Percentiles rank a stretch among this genome's conserved stretches.
Evolutionary conservation across 2,329 filamentous ascomycete genomes (phyloP).

Genomic region (Cucurbitaria berberidis): DNA sequence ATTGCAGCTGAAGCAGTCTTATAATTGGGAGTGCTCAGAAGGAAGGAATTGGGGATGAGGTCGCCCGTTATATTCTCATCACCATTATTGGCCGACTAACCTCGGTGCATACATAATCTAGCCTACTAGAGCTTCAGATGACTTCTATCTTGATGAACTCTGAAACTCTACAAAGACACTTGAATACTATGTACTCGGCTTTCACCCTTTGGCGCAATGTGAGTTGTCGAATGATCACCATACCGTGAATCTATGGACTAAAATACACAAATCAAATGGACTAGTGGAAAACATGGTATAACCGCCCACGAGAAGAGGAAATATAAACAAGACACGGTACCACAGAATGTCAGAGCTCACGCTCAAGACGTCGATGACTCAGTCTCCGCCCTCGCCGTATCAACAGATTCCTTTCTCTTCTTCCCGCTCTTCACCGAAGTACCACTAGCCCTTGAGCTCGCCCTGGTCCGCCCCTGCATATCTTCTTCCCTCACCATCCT

Average conservation of each 20-base stretch:
- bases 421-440: constrained; percentile 29
- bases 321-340: neutral
- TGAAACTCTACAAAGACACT: too few species aligned
- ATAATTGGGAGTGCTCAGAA: too few species aligned
- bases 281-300: neutral
- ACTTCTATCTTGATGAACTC: too few species aligned
- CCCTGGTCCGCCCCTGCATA: constrained; percentile 27
- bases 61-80: too few species aligned
- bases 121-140: too few species aligned
- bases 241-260: neutral
- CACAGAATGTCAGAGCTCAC: neutral
- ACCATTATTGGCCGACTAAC: too few species aligned
- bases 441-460: constrained; percentile 33
- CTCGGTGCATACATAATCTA: too few species aligned
- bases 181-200: neutral
- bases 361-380: constrained; percentile 2
- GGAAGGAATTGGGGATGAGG: too few species aligned
- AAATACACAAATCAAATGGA: neutral
- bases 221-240: neutral
- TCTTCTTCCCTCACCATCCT: constrained; percentile 39
- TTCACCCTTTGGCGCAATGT: neutral
- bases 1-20: too few species aligned
- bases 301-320: neutral
- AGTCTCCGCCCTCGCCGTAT: constrained; percentile 19
- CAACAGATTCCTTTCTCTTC: constrained; percentile 13